Evolutionary conservation across 768 basidiomycete species (phyloP).

Genomic region (Boletellus ananas): DNA sequence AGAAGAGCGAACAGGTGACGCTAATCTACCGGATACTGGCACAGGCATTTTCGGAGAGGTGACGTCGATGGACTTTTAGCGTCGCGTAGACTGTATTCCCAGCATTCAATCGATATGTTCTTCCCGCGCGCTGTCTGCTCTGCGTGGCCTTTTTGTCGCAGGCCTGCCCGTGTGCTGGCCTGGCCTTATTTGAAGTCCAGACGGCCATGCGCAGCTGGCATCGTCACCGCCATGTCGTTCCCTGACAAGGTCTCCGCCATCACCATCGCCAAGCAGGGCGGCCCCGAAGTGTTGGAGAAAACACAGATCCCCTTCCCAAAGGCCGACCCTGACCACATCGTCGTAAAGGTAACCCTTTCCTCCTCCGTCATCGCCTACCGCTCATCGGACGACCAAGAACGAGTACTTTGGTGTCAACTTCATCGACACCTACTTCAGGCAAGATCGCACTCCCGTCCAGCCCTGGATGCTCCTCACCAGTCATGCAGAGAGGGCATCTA

Average conservation of each 20-base stretch:
- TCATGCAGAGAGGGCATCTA: constrained; percentile 60
- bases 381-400: constrained; percentile 38
- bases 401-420: constrained; percentile 85
- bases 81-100: neutral
- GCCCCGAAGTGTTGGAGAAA: constrained; percentile 72
- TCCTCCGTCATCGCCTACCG: neutral
- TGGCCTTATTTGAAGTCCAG: too few relatives aligned
- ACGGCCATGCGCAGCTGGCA: too few relatives aligned
- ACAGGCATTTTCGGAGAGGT: constrained; percentile 21
- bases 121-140: too few relatives aligned
- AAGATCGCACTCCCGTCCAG: constrained; percentile 14
- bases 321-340: constrained; percentile 56
- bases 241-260: constrained; percentile 68
- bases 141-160: too few relatives aligned
- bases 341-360: constrained; percentile 33
- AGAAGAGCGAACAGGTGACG: constrained; percentile 59
- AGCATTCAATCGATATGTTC: too few relatives aligned
- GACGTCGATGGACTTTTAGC: neutral
- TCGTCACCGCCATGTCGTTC: constrained; percentile 40
- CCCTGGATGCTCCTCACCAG: neutral
- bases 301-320: constrained; percentile 63
- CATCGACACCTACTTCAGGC: constrained; percentile 81
- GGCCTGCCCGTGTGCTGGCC: too few relatives aligned
- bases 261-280: constrained; percentile 69
- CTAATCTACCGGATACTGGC: constrained; percentile 62